A percentile compares a stretch with the other conserved stretches of the same genome.
phyloP scores from a whole-genome alignment of 2,329 filamentous ascomycete species.

The Onygenales sp. region DNA sequence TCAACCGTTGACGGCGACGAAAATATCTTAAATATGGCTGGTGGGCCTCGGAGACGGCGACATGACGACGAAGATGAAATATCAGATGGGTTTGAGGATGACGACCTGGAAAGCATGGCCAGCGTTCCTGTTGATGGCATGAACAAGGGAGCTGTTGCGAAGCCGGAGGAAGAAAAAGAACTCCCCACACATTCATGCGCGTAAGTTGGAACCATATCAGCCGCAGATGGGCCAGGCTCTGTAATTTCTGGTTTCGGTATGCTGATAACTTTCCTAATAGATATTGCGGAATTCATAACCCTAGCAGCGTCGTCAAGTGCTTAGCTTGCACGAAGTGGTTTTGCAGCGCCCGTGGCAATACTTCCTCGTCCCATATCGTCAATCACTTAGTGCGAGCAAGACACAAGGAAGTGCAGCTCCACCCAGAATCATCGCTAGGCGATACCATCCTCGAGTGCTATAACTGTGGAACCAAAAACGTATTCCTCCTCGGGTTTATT shows the following conservation, averaged over 20 bases:
- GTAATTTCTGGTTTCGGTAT: conserved; percentile 7
- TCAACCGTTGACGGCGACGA: conserved; percentile 68
- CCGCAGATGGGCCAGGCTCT: background rate
- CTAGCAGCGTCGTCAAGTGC: conserved; percentile 92
- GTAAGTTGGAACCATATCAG: conserved; percentile 45
- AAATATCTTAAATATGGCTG: conserved; percentile 62
- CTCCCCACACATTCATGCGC: conserved; percentile 92
- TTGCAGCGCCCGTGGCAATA: conserved; percentile 93
- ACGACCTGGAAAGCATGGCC: conserved; percentile 66
- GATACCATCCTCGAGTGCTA: conserved; percentile 98
- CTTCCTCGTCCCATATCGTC: conserved; percentile 93
- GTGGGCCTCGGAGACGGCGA: conserved; percentile 51
- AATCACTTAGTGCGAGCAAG: conserved; percentile 95
- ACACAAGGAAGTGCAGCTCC: conserved; percentile 97
- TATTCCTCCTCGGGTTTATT: conserved; percentile 94
- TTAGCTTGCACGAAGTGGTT: conserved; percentile 97
- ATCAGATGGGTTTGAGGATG: conserved; percentile 72
- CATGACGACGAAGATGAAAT: conserved; percentile 86
- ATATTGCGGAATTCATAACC: conserved; percentile 95
- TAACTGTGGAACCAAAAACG: conserved; percentile 98
- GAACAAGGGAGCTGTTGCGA: conserved; percentile 46
- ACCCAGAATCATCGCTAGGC: conserved; percentile 83
- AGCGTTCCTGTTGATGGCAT: conserved; percentile 72
- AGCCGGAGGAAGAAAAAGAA: conserved; percentile 74
- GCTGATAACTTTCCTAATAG: conserved; percentile 35